Conservation (phyloP, 495 filamentous ascomycete species). For the Aspergillus baeticus region DNA sequence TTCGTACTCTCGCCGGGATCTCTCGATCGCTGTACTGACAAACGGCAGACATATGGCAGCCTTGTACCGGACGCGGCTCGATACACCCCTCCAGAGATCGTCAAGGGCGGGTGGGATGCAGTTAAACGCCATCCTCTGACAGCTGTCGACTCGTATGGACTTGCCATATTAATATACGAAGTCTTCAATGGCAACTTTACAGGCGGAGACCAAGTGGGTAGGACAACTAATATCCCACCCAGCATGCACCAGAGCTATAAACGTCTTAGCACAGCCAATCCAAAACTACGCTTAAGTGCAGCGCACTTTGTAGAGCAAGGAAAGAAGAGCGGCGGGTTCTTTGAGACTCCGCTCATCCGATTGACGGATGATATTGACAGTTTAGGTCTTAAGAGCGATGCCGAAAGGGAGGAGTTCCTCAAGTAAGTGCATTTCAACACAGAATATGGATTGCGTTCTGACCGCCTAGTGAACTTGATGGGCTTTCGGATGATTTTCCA, state of each 20-base stretch:
- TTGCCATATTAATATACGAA: slow-evolving; percentile 82
- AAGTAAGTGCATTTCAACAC: slow-evolving; percentile 50
- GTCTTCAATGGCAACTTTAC: slow-evolving; percentile 82
- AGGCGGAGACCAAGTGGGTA: slow-evolving; percentile 70
- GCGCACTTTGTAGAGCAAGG: slow-evolving; percentile 90
- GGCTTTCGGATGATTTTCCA: slow-evolving; percentile 87
- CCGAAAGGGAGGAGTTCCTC: slow-evolving; percentile 82
- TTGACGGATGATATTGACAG: slow-evolving; percentile 90
- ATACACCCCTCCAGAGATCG: slow-evolving; percentile 83
- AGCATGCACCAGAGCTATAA: slow-evolving; percentile 89
- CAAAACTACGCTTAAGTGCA: slow-evolving; percentile 80
- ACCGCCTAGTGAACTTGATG: slow-evolving; percentile 69
- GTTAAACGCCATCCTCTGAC: slow-evolving; percentile 80
- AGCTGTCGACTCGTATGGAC: slow-evolving; percentile 83
- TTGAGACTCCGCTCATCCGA: slow-evolving; percentile 87
- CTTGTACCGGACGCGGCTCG: slow-evolving; percentile 77
- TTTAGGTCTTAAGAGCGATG: slow-evolving; percentile 80
- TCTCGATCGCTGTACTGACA: neutral
- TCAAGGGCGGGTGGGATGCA: slow-evolving; percentile 81
- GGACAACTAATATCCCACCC: slow-evolving; percentile 83
- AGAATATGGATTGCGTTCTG: neutral
- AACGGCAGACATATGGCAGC: slow-evolving; percentile 72
- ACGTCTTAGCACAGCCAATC: slow-evolving; percentile 80
- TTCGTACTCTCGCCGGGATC: slow-evolving; percentile 35
- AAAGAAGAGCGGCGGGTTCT: slow-evolving; percentile 76